These are phyloP conservation scores for Trichopus zeylanicus DNA, from an alignment of 116 monocot species.

Conservation along the genomic window DNA sequence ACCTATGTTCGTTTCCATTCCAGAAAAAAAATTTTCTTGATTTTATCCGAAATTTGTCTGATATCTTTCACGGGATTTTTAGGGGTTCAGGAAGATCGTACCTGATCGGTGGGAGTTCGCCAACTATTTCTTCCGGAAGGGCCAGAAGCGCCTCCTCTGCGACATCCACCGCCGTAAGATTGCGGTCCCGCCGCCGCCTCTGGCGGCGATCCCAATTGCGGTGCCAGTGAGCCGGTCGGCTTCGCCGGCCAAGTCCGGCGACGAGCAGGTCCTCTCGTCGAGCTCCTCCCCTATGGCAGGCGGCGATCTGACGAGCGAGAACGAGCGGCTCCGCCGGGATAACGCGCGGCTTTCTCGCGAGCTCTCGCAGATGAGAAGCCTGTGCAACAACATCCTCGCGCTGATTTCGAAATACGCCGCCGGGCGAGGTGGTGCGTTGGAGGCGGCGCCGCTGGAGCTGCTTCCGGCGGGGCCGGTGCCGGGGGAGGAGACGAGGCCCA, in stretches of 20 bases:
- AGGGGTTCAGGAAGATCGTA: constrained; percentile 40
- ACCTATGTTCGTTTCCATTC: constrained; percentile 47
- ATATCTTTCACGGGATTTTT: neutral
- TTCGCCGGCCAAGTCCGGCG: constrained; percentile 54
- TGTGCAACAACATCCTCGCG: constrained; percentile 57
- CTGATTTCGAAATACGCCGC: constrained; percentile 59
- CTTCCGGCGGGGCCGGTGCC: constrained; percentile 14
- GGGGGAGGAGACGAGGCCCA: constrained; percentile 2
- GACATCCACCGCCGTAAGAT: constrained; percentile 32
- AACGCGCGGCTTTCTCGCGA: constrained; percentile 57
- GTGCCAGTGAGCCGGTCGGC: constrained; percentile 4
- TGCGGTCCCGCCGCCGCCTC: neutral
- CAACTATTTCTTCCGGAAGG: constrained; percentile 35
- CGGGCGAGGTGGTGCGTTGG: neutral
- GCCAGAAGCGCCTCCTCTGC: constrained; percentile 30
- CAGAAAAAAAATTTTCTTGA: neutral
- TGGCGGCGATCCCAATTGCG: neutral
- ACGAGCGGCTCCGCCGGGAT: constrained; percentile 66
- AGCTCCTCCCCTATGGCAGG: constrained; percentile 31
- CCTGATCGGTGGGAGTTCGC: constrained; percentile 49
- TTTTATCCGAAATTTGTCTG: neutral
- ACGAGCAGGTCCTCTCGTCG: constrained; percentile 57
- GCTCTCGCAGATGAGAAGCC: constrained; percentile 56
- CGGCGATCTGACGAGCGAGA: constrained; percentile 58
- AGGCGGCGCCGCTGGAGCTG: constrained; percentile 8